Conservation (phyloP, 2,329 filamentous ascomycete genomes). For the Phyllachora maydis region DNA sequence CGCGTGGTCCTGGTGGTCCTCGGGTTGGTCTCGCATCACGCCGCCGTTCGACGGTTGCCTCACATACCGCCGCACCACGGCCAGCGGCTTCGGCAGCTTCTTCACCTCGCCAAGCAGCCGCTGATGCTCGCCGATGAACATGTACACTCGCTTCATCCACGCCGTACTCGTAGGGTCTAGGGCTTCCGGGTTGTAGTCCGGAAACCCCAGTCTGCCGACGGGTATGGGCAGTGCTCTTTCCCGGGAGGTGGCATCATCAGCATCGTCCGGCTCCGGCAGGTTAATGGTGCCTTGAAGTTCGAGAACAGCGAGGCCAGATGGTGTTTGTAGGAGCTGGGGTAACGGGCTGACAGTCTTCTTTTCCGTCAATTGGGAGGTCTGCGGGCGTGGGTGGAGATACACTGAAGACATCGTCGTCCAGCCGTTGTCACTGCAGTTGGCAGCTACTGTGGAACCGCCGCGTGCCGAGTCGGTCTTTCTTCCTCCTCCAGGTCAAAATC, state of each 20-base stretch:
- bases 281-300: slow-evolving; percentile 90
- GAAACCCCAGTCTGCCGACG: slow-evolving; percentile 21
- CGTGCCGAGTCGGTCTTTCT: too few species aligned
- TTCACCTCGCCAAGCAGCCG: slow-evolving; percentile 77
- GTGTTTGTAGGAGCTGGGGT: slow-evolving; percentile 70
- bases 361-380: slow-evolving; percentile 1
- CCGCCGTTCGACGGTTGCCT: slow-evolving; percentile 9
- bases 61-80: slow-evolving; percentile 54
- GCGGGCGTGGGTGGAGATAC: slow-evolving; percentile 17
- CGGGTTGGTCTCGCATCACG: too few species aligned
- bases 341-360: slow-evolving; percentile 29
- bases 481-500: too few species aligned
- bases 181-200: slow-evolving; percentile 36
- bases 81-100: slow-evolving; percentile 61
- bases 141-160: slow-evolving; percentile 81
- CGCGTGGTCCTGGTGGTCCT: slow-evolving; percentile 1
- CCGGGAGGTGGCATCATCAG: too few species aligned
- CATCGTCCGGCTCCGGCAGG: slow-evolving; percentile 26
- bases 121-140: slow-evolving; percentile 81
- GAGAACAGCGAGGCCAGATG: slow-evolving; percentile 70
- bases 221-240: too few species aligned
- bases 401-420: slow-evolving; percentile 10
- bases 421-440: too few species aligned
- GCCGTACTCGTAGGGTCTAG: slow-evolving; percentile 28
- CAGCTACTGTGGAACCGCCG: too few species aligned